Conservation (phyloP, 768 basidiomycete genomes). For the Boletus coccyginus region DNA sequence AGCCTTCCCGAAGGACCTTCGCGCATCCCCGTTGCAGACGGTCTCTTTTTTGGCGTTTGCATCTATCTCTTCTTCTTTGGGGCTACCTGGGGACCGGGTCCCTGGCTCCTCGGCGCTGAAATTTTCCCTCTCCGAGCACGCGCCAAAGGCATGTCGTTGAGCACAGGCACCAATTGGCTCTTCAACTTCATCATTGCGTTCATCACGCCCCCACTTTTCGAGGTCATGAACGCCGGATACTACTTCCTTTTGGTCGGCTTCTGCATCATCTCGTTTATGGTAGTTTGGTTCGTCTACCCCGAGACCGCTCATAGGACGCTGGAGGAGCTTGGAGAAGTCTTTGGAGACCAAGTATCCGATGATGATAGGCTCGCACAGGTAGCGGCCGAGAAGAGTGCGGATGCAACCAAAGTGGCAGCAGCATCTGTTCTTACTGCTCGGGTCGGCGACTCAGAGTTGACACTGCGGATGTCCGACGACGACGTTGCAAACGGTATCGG, state of each 20-base stretch:
- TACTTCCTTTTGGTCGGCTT: slow-evolving; percentile 52
- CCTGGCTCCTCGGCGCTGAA: slow-evolving; percentile 53
- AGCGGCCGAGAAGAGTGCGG: slow-evolving; percentile 13
- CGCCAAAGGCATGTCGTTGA: slow-evolving; percentile 39
- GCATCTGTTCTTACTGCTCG: slow-evolving; percentile 14
- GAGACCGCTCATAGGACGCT: slow-evolving; percentile 48
- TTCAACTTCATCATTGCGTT: slow-evolving; percentile 43
- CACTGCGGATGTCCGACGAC: slow-evolving; percentile 20
- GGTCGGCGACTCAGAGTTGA: slow-evolving; percentile 25
- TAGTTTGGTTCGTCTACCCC: slow-evolving; percentile 48
- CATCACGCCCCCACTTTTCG: slow-evolving; percentile 58
- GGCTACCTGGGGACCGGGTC: slow-evolving; percentile 54
- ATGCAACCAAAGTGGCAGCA: slow-evolving; percentile 6
- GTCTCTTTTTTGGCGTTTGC: slow-evolving; percentile 44
- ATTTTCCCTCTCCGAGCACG: slow-evolving; percentile 43
- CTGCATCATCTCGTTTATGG: slow-evolving; percentile 41
- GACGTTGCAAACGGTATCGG: slow-evolving; percentile 9
- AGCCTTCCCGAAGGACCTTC: slow-evolving; percentile 35
- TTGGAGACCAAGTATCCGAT: slow-evolving; percentile 37
- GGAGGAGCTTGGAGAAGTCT: slow-evolving; percentile 49
- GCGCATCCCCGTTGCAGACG: slow-evolving; percentile 33
- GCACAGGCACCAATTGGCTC: slow-evolving; percentile 33
- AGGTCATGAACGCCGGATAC: slow-evolving; percentile 44
- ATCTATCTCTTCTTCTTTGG: slow-evolving; percentile 61
- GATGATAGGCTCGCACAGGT: slow-evolving; percentile 21